Evolutionary conservation across 257 asterid species (phyloP).

Genomic region (Cinchona pubescens): DNA sequence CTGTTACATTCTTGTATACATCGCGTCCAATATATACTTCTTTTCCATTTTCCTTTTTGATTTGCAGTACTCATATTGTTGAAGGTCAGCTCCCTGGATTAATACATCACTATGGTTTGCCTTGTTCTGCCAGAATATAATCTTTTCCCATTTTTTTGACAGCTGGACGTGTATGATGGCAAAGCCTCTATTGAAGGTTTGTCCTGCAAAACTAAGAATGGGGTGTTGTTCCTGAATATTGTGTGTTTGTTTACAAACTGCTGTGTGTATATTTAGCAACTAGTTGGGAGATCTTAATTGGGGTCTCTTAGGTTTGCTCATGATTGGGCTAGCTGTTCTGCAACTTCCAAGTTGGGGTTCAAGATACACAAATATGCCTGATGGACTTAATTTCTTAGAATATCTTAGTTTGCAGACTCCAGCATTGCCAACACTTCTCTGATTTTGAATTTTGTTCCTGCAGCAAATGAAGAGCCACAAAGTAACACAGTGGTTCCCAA

Average conservation of each 20-base stretch:
- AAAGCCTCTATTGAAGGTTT: slow-evolving; percentile 74
- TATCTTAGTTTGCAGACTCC: not conserved
- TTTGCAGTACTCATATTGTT: not conserved
- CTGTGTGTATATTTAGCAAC: not conserved
- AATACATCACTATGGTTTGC: not conserved
- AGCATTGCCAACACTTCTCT: not conserved
- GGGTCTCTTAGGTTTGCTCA: not conserved
- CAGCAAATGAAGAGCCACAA: slow-evolving; percentile 45
- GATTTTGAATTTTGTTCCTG: slow-evolving; percentile 24
- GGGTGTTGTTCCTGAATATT: not conserved
- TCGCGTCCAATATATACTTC: not conserved
- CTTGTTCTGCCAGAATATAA: slow-evolving; percentile 18
- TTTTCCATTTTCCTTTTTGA: not conserved
- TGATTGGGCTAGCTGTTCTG: not conserved
- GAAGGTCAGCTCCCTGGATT: not conserved
- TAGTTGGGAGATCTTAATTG: not conserved
- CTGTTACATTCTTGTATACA: not conserved
- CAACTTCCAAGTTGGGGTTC: not conserved
- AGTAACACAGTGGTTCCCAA: slow-evolving; percentile 30
- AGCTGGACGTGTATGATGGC: slow-evolving; percentile 90
- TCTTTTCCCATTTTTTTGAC: slow-evolving; percentile 30
- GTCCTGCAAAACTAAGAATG: not conserved
- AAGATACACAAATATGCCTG: not conserved
- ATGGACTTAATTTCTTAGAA: not conserved
- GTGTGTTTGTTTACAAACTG: not conserved